These are phyloP conservation scores for Carex scoparia DNA, from an alignment of 176 grass and related monocot genomes.

Conservation along the genomic window DNA sequence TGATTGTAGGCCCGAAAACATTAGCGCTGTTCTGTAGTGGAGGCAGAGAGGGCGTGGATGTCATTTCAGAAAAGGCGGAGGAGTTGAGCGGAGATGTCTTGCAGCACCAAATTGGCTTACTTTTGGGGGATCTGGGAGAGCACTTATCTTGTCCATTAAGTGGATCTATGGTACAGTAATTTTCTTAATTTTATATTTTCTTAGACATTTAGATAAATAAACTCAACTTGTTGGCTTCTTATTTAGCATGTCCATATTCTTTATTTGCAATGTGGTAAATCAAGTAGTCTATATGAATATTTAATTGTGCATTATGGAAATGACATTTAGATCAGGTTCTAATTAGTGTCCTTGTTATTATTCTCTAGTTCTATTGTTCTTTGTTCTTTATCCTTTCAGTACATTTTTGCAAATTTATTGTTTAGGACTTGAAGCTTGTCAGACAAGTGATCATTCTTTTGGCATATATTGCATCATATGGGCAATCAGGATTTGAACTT, in stretches of 20 bases:
- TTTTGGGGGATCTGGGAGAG: slow-evolving; percentile 67
- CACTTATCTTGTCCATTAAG: slow-evolving; percentile 46
- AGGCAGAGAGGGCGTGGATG: slow-evolving; percentile 37
- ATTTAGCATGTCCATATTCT: background rate
- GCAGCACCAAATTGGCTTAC: slow-evolving; percentile 40
- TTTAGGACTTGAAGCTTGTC: slow-evolving; percentile 79
- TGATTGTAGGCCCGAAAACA: slow-evolving; percentile 47
- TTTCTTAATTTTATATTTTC: background rate
- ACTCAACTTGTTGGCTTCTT: background rate
- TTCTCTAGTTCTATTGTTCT: slow-evolving; percentile 12
- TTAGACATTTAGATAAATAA: background rate
- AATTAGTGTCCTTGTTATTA: background rate
- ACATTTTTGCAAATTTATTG: slow-evolving; percentile 7
- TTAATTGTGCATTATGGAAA: background rate
- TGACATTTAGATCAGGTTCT: background rate
- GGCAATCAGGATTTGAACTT: slow-evolving; percentile 61
- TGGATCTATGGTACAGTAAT: slow-evolving; percentile 51
- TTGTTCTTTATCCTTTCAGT: background rate
- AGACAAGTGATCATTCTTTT: slow-evolving; percentile 62
- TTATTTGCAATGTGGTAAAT: background rate
- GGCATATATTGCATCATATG: slow-evolving; percentile 82
- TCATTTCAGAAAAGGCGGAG: slow-evolving; percentile 28
- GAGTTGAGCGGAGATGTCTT: slow-evolving; percentile 34
- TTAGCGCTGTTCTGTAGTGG: slow-evolving; percentile 57
- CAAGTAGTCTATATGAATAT: background rate